These are phyloP conservation scores for Cyberlindnera amylophila DNA, from an alignment of 805 yeast genomes.

Conservation along the genomic window DNA sequence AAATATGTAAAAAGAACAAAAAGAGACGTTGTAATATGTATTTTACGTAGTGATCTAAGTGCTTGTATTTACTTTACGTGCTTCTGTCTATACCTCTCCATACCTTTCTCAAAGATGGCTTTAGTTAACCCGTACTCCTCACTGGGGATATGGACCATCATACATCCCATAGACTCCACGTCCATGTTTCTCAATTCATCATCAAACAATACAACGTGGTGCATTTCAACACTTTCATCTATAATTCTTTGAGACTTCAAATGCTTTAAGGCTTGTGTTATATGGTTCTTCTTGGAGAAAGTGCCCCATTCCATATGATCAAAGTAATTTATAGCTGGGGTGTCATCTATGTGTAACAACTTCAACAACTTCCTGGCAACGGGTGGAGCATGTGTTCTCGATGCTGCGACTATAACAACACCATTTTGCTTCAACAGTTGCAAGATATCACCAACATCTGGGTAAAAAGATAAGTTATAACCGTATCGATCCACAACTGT, in stretches of 20 bases:
- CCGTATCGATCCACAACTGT: conserved; percentile 51
- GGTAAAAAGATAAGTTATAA: conserved; percentile 51
- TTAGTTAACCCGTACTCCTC: conserved; percentile 31
- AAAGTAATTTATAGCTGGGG: conserved; percentile 49
- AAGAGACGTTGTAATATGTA: no score
- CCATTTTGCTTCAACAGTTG: conserved; percentile 43
- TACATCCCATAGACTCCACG: conserved; percentile 66
- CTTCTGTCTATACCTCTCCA: conserved; percentile 7
- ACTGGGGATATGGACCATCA: conserved; percentile 60
- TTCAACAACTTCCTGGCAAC: conserved; percentile 64
- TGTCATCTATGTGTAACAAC: conserved; percentile 48
- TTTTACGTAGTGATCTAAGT: no score
- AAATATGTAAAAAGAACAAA: no score
- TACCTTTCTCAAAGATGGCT: conserved; percentile 11
- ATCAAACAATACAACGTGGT: conserved; percentile 52
- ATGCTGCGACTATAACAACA: conserved; percentile 63
- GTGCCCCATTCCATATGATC: conserved; percentile 69
- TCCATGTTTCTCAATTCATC: conserved; percentile 79
- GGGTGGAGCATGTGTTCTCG: conserved; percentile 76
- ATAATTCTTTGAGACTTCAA: conserved; percentile 28
- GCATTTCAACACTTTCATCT: conserved; percentile 44
- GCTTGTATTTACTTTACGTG: background rate
- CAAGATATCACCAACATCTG: conserved; percentile 66
- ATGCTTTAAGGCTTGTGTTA: conserved; percentile 49
- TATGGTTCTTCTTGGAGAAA: conserved; percentile 51